These are phyloP conservation scores for Russula lepida DNA, from an alignment of 768 basidiomycete species.

Conservation along the genomic window DNA sequence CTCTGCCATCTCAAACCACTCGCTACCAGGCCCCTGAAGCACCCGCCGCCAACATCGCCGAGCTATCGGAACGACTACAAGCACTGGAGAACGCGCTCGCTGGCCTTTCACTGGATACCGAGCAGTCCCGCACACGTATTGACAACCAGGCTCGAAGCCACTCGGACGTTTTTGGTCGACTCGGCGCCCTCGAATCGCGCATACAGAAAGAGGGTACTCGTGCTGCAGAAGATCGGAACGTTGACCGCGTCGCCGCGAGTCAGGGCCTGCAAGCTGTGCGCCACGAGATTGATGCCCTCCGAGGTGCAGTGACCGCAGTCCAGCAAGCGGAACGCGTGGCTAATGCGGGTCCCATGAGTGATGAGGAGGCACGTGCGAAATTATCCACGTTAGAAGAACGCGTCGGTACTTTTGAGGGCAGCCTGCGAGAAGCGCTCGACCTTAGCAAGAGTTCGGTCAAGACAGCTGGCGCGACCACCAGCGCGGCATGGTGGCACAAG, in stretches of 20 bases:
- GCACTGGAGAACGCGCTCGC: conserved; percentile 57
- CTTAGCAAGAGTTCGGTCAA: conserved; percentile 42
- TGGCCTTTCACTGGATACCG: conserved; percentile 46
- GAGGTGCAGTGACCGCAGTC: conserved; percentile 29
- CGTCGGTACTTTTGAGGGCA: conserved; percentile 50
- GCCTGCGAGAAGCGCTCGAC: conserved; percentile 66
- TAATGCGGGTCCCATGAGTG: conserved; percentile 25
- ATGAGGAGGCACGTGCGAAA: conserved; percentile 50
- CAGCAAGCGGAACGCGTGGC: conserved; percentile 9
- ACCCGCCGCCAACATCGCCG: conserved; percentile 58
- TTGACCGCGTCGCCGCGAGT: conserved; percentile 30
- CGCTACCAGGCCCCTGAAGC: conserved; percentile 46
- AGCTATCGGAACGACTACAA: conserved; percentile 53
- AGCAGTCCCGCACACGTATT: conserved; percentile 41
- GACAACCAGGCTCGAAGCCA: conserved; percentile 46
- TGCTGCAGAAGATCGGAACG: conserved; percentile 45
- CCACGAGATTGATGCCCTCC: conserved; percentile 19
- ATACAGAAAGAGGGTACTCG: conserved; percentile 40
- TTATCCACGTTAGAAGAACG: conserved; percentile 55
- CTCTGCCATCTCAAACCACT: conserved; percentile 27
- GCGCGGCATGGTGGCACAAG: conserved; percentile 65
- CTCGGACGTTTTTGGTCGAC: conserved; percentile 43
- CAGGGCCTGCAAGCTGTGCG: conserved; percentile 24
- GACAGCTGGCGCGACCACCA: conserved; percentile 29
- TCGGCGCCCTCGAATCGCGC: conserved; percentile 50